Base-by-base conservation (phyloP, 2,329 filamentous ascomycete genomes). In the Arachnopeziza araneosa region DNA sequence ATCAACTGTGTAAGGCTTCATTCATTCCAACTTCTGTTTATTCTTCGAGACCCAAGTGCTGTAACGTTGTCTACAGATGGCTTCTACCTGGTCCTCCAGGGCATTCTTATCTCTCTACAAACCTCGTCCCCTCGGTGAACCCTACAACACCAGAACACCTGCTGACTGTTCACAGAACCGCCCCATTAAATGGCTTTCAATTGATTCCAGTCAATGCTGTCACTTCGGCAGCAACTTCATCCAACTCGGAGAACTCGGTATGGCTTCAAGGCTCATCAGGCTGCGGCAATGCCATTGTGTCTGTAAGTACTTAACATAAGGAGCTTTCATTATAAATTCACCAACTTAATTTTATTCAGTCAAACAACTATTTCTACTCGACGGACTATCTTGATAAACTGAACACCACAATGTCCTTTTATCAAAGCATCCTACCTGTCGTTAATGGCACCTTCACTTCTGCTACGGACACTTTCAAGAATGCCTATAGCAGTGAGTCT, bases 151-250 rank as follows among this genome's bases (percentile, higher is more conserved):
- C n/a, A n/a, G n/a, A n/a, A n/a, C n/a, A n/a, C n/a, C n/a, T n/a
- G n/a, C n/a, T n/a, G n/a, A n/a, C n/a, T n/a, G n/a, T n/a, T n/a
- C n/a, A n/a, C n/a, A n/a, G n/a, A n/a, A n/a, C n/a, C n/a, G 78
- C 85, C 1, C 91, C 93, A 0, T 76, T 96, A 70, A 79, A 84
- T 62, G 92, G 92, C 24, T 96, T 92, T 72, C 93, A 97, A 75
- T 83, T 95, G 63, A 88, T 96, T 66, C 89, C 90, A 21, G 79
- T 97, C 58, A 82, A 86, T 61, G 77, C 83, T 2, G 79, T 89
- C 26, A 73, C 78, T 2, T 79, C 78, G 1, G 84, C 69, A 21
- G 61, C 72, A 10, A 80, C 83, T 17, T 81, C 85, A 57, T 75
- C 78, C 24, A 81, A 84, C 66, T 77, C 81, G 1, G 82, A 86